These are phyloP conservation scores for Hydnomerulius pinastri DNA, from an alignment of 768 basidiomycete genomes.

Conservation along the genomic window DNA sequence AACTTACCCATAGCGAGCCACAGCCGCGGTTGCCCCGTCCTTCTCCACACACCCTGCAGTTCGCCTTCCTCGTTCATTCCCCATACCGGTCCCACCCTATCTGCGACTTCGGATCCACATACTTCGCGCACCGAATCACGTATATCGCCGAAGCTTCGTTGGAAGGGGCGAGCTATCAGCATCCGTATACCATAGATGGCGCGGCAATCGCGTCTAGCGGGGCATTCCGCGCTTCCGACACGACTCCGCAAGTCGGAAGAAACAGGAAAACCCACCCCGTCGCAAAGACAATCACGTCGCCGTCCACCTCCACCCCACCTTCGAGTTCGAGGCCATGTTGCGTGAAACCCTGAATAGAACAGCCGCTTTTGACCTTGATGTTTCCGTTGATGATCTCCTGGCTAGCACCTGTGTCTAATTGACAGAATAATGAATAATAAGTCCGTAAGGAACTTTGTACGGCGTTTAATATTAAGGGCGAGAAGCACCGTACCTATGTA, in stretches of 20 bases:
- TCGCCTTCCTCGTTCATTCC: conserved; percentile 69
- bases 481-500: conserved; percentile 37
- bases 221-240: background rate
- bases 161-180: background rate
- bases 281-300: conserved; percentile 35
- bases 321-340: conserved; percentile 28
- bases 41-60: conserved; percentile 42
- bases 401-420: conserved; percentile 40
- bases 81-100: conserved; percentile 58
- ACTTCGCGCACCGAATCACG: conserved; percentile 41
- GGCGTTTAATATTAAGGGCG: background rate
- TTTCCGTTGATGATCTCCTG: conserved; percentile 47
- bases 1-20: conserved; percentile 29
- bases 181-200: background rate
- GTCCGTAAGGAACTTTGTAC: background rate
- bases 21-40: conserved; percentile 37
- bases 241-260: background rate
- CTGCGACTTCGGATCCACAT: conserved; percentile 47
- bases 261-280: conserved; percentile 28
- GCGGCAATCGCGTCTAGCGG: background rate
- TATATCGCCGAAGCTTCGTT: conserved; percentile 46
- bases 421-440: background rate
- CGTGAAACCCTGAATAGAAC: conserved; percentile 28
- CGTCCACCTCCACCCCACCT: conserved; percentile 27
- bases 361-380: conserved; percentile 51